Evolutionary conservation across 2,329 filamentous ascomycete genomes (phyloP), one percentile per base, ranked within the genome.

Genomic region (Pestalotiopsis sp.): DNA sequence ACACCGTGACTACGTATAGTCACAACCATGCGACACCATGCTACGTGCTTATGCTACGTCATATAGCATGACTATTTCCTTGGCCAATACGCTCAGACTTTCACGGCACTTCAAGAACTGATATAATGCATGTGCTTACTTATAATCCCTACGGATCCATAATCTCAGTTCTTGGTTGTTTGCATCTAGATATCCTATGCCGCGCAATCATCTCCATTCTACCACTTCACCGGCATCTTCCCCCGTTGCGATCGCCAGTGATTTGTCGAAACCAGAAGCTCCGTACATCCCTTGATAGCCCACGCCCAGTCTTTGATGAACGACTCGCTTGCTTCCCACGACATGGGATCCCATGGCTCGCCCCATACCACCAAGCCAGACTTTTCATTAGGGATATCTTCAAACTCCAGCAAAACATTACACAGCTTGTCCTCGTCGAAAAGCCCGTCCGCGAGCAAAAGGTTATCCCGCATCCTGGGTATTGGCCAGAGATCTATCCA

Each of bases 271-370:
- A 76, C 71, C 4, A 82, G 68, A 9, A 83, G 62, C 45, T 84
- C 80, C 0, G 70, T 67, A 65, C 81, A 84, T 0, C 79, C 81
- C 1, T 70, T 71, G 0, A 84, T 59, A 11, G 83, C 64, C 75
- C 78, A 79, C 0, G 71, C 77, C 83, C 84, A 88, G 70, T 85
- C 86, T 49, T 74, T 75, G 2, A 83, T 70, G 69, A 88, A 87
- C 0, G 69, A 67, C 6, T 79, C 77, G 0, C 80, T 85, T 1
- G 83, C 77, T 70, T 88, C 86, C 86, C 85, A 88, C 11, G 79
- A 81, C 0, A 69, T 68, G 2, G 77, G 67, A 49, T 86, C 79
- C 68, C 45, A 69, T 5, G 58, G 60, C 36, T 67, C 68, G 3
- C 68, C 65, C 68, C 61, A 69, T 5, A 68, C 45, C 61, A 71